Base-by-base conservation (phyloP, 2,329 filamentous ascomycete species). In the Arthroderma sp. region DNA sequence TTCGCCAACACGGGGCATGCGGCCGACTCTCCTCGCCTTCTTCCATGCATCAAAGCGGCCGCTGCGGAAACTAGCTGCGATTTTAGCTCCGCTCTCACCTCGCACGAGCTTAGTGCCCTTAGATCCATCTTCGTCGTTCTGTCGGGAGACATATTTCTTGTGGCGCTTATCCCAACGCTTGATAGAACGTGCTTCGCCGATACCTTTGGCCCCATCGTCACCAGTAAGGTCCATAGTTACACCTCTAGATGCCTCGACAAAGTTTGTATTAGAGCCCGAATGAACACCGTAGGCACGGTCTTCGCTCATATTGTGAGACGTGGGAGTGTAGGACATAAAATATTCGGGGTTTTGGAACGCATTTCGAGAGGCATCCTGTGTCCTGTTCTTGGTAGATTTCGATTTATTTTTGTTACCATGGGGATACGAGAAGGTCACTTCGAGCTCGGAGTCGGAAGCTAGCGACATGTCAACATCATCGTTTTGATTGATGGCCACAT, bases 151-250 rank as follows among this genome's bases (percentile, higher is more conserved):
- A 67, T 96, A 98, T 67, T 95, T 96, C 67, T 85, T 93, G 57
- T 80, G 78, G 65, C 94, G 94, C 70, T 93, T 89, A 69, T 98
- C 91, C 91, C 91, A 98, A 53, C 91, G 82, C 80, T 94, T 81
- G 39, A 77, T 72, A 53, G 80, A 82, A 39, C 80, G 76, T 2
- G 86, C 78, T 55, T 85, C 79, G 49, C 79, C 87, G 61, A 95
- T 93, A 1, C 77, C 74, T 59, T 85, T 84, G 54, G 78, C 77
- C 7, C 76, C 77, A 53, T 96, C 91, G 64, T 98, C 91, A 59
- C 87, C 87, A 48, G 77, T 81, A 8, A 98, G 78, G 62, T 96
- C 91, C 85, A 98, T 94, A 34, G 86, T 83, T 2, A 80, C 85
- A 52, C 78, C 78, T 54, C 86, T 78, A n/a, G 93, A 89, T 5